phyloP scores from a whole-genome alignment of 2,329 filamentous ascomycete genomes.

The Daldinia eschscholtzii region DNA sequence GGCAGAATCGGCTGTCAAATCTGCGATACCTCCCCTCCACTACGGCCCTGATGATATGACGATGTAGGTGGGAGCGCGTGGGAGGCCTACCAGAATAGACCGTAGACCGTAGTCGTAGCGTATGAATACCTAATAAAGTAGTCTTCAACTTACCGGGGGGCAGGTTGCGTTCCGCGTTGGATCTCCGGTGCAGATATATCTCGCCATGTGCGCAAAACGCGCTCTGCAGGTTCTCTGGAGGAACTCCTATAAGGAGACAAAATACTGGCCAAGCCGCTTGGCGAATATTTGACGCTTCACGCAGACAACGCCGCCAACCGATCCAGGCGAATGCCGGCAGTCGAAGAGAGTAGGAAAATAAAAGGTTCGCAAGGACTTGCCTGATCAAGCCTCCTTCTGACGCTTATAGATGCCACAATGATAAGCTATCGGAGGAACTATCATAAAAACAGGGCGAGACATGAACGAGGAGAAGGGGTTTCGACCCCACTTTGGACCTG shows the following conservation, averaged over 20 bases:
- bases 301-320: slow-evolving; percentile 26
- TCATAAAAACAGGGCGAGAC: slow-evolving; percentile 32
- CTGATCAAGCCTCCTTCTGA: slow-evolving; percentile 39
- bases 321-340: slow-evolving; percentile 39
- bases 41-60: slow-evolving; percentile 19
- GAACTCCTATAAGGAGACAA: slow-evolving; percentile 18
- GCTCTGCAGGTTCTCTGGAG: not conserved
- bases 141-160: slow-evolving; percentile 40
- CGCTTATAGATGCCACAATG: slow-evolving; percentile 45
- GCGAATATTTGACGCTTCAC: slow-evolving; percentile 31
- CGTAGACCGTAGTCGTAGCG: slow-evolving; percentile 23
- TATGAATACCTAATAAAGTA: slow-evolving; percentile 41
- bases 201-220: slow-evolving; percentile 37
- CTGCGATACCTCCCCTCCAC: slow-evolving; percentile 31
- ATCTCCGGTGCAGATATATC: slow-evolving; percentile 40
- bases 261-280: slow-evolving; percentile 28
- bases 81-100: slow-evolving; percentile 9
- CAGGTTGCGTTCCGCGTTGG: slow-evolving; percentile 40
- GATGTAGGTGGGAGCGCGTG: slow-evolving; percentile 29
- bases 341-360: slow-evolving; percentile 21
- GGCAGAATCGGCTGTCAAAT: slow-evolving; percentile 42
- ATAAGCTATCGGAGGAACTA: slow-evolving; percentile 33
- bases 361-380: slow-evolving; percentile 50
- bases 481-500: slow-evolving; percentile 27
- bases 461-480: slow-evolving; percentile 8